Evolutionary conservation across 495 filamentous ascomycete species (phyloP), one percentile per base, ranked within the genome.

Genomic region (Astrothelium subdiscretum): DNA sequence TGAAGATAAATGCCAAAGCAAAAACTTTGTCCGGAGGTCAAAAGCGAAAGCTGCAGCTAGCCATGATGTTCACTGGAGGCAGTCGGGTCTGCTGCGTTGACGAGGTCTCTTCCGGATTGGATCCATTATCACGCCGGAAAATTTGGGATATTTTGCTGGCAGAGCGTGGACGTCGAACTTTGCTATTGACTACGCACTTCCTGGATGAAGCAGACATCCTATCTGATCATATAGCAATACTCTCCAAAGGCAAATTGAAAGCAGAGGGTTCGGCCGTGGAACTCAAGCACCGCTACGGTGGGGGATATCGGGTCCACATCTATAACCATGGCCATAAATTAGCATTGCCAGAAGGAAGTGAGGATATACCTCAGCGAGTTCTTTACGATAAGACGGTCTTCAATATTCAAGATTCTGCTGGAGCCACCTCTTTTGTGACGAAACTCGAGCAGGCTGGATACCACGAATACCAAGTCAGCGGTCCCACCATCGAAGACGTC

Each of bases 61-160:
- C 87, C n/a, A 91, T 92, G 83, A 95, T 94, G 89, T 83, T 96
- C 59, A 91, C 88, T 27, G 91, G 91, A 42, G 91, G 89, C 20
- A 89, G 85, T 63, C 82, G 80, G 18, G 84, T 96, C 6, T 96
- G 91, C 72, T 91, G 89, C 71, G 86, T 96, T 8, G 91, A 96
- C 69, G 91, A 96, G 69, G 89, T 92, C 3, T 89, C 85, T 15
- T 86, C 83, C 58, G 91, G 91, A 5, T 75, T 96, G 11, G 91
- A 96, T 68, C 90, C 91, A 0, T 78, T 96, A 15, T 86, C 83
- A 43, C 76, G 91, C 18, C 75, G 89, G 11, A 95, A 91, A 72
- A 87, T 95, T 59, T 96, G 91, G 91, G 87, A 92, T 66, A 96
- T 96, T 60, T 73, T 96, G 20, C 76, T 95, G 3, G 86, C 85